Evolutionary conservation across 345 rosid species (phyloP), one percentile per base, ranked within the genome.

Genomic region (Populus pruinosa): DNA sequence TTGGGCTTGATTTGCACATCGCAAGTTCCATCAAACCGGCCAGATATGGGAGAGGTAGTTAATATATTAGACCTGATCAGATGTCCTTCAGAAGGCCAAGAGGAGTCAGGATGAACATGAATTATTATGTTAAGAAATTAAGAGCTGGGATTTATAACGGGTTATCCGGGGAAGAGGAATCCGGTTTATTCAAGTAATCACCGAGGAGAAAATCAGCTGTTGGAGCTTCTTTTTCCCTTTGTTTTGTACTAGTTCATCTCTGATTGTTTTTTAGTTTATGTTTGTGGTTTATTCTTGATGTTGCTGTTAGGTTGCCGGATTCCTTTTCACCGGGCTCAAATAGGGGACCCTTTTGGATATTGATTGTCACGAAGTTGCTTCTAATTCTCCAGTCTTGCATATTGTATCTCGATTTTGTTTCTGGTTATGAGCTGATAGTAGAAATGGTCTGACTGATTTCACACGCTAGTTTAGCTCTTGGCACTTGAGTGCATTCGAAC

Each of bases 1-100:
- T 91, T 95, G 47, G 97, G 99, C 6, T 77, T 95, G 82, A 88
- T 95, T 53, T 95, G 99, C 79, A 96, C 94, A 16, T 93, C 98
- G 25, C 99, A 93, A 82, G 92, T 95, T 68, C 99, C 98, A 53
- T 95, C 99, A 31, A 95, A 90, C 82, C 85, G 99, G 77, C 99
- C 99, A 0, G 98, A 91, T 68, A 93, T 95, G 99, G 91, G 91
- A 66, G 99, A 95, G 76, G 98, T 93, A 43, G 88, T 95, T 59
- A 95, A 89, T 80, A 93, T 95, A 72, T 87, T 95, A 85, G 99
- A 95, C 64, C 74, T 79, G 49, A 79, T 79, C 81, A 91, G 95
- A 78, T 92, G 98, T 79, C 94, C 97, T 80, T 91, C 92, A 53
- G 98, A 91, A 81, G 96, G 94, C 76, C 93, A 89, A 69, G 98